Conservation (phyloP, 352 stramenopile species). For the Phytophthora niederhauseri region DNA sequence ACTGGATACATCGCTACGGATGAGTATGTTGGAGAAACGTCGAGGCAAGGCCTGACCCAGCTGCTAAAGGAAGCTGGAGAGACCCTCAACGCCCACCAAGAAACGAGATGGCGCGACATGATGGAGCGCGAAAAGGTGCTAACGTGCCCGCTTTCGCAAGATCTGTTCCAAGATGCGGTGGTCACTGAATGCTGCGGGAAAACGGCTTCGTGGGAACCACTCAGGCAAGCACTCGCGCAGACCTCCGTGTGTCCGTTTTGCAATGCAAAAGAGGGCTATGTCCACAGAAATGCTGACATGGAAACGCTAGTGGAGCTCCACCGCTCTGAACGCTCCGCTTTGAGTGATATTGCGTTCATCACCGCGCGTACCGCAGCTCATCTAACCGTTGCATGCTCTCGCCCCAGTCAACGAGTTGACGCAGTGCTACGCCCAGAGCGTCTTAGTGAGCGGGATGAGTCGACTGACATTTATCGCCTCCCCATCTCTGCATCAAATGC, state of each 20-base stretch:
- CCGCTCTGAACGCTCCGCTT: neutral
- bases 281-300: neutral
- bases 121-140: conserved; percentile 1
- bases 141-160: neutral
- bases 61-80: neutral
- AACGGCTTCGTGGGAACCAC: neutral
- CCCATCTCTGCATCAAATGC: neutral
- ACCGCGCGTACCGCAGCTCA: neutral
- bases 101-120: neutral
- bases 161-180: conserved; percentile 5
- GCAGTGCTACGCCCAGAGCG: neutral
- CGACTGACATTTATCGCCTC: neutral
- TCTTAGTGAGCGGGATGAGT: neutral
- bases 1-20: neutral
- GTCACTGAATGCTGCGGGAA: conserved; percentile 7
- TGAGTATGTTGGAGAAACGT: neutral
- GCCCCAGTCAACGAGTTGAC: neutral
- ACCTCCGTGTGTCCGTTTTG: conserved; percentile 4
- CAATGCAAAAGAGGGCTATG: neutral
- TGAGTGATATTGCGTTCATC: neutral
- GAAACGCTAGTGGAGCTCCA: conserved; percentile 1
- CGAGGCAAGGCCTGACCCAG: neutral
- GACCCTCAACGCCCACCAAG: neutral
- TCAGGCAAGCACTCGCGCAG: neutral
- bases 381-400: neutral